A percentile compares a stretch with the other conserved stretches of the same genome.
Conservation (phyloP, 768 basidiomycete genomes). For the Postia placenta region DNA sequence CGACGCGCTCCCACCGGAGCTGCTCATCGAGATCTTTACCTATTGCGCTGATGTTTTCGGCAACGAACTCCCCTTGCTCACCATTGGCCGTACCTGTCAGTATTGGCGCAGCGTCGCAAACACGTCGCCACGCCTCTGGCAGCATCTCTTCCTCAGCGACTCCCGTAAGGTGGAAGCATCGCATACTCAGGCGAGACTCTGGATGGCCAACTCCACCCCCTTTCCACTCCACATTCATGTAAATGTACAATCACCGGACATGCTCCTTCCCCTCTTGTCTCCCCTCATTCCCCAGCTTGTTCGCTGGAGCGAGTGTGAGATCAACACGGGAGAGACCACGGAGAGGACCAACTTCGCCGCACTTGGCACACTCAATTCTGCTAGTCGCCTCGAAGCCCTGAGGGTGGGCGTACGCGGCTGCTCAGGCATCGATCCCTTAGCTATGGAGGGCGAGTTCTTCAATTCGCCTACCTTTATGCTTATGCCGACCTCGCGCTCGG, state of each 20-base stretch:
- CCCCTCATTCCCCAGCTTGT: conserved; percentile 49
- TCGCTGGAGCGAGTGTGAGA: conserved; percentile 51
- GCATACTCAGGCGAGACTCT: conserved; percentile 44
- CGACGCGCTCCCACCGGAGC: conserved; percentile 12
- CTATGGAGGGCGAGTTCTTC: conserved; percentile 1
- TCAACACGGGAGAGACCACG: conserved; percentile 24
- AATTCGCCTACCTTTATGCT: not conserved
- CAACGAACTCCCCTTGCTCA: conserved; percentile 43
- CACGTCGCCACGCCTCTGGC: conserved; percentile 57
- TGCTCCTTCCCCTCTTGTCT: conserved; percentile 56
- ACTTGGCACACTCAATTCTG: not conserved
- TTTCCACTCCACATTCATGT: conserved; percentile 54
- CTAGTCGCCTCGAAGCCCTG: not conserved
- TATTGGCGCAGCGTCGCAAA: conserved; percentile 53
- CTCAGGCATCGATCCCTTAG: conserved; percentile 3
- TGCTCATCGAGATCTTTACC: conserved; percentile 43
- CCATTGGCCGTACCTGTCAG: conserved; percentile 46
- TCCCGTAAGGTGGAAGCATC: conserved; percentile 30
- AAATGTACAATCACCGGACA: conserved; percentile 43
- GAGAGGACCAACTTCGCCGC: conserved; percentile 1
- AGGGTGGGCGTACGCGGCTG: not conserved
- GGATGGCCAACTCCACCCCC: conserved; percentile 46
- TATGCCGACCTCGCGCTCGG: conserved; percentile 3
- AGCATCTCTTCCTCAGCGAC: conserved; percentile 47
- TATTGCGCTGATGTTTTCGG: conserved; percentile 22